phyloP scores from a whole-genome alignment of 108 stramenopile species.

The Discostella stelligeroides region DNA sequence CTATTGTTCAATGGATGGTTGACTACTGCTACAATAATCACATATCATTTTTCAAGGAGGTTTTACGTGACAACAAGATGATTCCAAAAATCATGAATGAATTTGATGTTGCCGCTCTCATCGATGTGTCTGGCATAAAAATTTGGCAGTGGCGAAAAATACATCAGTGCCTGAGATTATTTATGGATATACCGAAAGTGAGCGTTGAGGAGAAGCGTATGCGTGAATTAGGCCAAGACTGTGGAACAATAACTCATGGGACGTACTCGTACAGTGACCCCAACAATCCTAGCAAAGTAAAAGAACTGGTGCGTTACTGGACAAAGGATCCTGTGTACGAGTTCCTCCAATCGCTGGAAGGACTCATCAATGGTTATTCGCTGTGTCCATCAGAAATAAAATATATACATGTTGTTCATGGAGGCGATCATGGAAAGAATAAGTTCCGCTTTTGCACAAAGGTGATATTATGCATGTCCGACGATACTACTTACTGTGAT shows the following conservation, averaged over 20 bases:
- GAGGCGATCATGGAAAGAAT: too few species aligned
- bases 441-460: too few species aligned
- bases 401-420: too few species aligned
- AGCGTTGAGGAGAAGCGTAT: background rate
- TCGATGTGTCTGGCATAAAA: background rate
- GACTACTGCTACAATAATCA: background rate
- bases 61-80: background rate
- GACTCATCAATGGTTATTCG: too few species aligned
- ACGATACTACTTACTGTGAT: too few species aligned
- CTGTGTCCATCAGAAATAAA: too few species aligned
- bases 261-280: background rate
- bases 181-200: slow-evolving; percentile 1
- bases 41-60: background rate
- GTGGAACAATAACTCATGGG: background rate
- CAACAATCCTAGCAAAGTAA: background rate
- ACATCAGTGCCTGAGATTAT: slow-evolving; percentile 1
- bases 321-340: slow-evolving; percentile 2
- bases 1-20: background rate
- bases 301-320: too few species aligned
- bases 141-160: slow-evolving; percentile 11
- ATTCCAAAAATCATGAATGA: slow-evolving; percentile 2
- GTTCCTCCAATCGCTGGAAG: too few species aligned
- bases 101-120: background rate
- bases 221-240: background rate
- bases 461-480: too few species aligned